phyloP scores from a whole-genome alignment of 1,284 basidiomycete genomes.

The Psilocybe mexicana region DNA sequence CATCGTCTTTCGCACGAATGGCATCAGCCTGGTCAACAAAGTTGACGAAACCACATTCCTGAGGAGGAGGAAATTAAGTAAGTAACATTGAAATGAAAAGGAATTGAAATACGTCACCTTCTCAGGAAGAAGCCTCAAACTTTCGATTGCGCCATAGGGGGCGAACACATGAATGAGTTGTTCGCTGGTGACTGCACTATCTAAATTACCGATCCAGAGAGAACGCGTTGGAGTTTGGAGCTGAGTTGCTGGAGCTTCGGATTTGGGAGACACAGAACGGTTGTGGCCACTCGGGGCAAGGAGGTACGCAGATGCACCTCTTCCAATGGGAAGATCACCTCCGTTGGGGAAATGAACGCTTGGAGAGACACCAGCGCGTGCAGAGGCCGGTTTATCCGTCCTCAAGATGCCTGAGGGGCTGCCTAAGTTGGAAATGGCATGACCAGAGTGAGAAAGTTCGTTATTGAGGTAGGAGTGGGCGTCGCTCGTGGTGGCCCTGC shows the following conservation, averaged over 20 bases:
- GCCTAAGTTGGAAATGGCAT: conserved; percentile 40
- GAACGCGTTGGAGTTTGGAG: conserved; percentile 92
- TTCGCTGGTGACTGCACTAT: conserved; percentile 90
- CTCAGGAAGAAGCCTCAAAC: conserved; percentile 89
- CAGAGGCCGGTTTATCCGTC: conserved; percentile 49
- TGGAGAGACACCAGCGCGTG: conserved; percentile 51
- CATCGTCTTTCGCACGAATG: conserved; percentile 94
- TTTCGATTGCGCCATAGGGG: conserved; percentile 96
- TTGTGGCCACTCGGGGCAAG: conserved; percentile 64
- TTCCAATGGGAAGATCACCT: conserved; percentile 39
- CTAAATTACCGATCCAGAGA: conserved; percentile 97
- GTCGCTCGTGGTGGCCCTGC: conserved; percentile 62
- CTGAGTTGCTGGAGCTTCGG: conserved; percentile 66
- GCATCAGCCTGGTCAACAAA: conserved; percentile 95
- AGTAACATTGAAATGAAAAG: conserved; percentile 20
- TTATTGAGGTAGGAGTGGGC: conserved; percentile 59
- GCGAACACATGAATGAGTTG: conserved; percentile 95
- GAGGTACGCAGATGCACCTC: conserved; percentile 66
- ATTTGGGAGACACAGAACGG: conserved; percentile 77
- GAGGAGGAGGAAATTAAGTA: conserved; percentile 8
- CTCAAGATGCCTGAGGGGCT: conserved; percentile 60
- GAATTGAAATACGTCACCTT: conserved; percentile 59
- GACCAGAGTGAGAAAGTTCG: conserved; percentile 47
- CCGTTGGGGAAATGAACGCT: conserved; percentile 72
- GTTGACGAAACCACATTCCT: conserved; percentile 99